These are phyloP conservation scores for Pythium periplocum DNA, from an alignment of 352 stramenopile species.

Conservation along the genomic window DNA sequence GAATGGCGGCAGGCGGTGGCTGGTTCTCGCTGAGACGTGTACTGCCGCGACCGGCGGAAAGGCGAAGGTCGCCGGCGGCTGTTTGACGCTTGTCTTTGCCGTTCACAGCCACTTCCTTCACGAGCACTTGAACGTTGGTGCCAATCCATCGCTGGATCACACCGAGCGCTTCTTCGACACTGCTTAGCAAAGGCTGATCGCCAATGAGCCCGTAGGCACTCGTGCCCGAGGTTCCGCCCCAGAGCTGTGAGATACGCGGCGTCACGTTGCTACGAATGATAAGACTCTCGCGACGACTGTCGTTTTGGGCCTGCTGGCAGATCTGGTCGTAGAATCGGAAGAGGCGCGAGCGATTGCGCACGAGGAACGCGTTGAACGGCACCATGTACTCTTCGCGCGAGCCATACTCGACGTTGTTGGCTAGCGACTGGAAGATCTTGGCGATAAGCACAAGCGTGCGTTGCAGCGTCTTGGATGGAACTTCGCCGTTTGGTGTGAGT, in stretches of 20 bases:
- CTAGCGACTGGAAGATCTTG: constrained; percentile 78
- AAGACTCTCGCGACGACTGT: constrained; percentile 56
- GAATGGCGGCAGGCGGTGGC: constrained; percentile 23
- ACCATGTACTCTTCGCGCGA: constrained; percentile 70
- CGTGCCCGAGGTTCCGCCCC: constrained; percentile 12
- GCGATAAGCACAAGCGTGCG: constrained; percentile 69
- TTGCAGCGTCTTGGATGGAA: constrained; percentile 45
- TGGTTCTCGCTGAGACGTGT: constrained; percentile 19
- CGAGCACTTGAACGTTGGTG: constrained; percentile 37
- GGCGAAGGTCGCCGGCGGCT: too few relatives aligned
- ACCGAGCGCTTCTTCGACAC: constrained; percentile 30
- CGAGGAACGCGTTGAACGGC: constrained; percentile 70
- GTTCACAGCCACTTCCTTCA: constrained; percentile 43
- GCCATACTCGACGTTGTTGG: constrained; percentile 73
- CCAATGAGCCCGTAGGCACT: constrained; percentile 9
- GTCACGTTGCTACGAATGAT: constrained; percentile 48
- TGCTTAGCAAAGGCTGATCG: constrained; percentile 8
- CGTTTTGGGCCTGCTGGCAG: constrained; percentile 58
- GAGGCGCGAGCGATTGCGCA: constrained; percentile 46
- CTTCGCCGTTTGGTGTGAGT: constrained; percentile 36
- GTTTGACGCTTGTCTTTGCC: constrained; percentile 30
- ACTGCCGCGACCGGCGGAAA: too few relatives aligned
- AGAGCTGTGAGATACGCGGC: constrained; percentile 66
- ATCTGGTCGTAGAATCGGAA: constrained; percentile 74
- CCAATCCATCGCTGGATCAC: constrained; percentile 55